Percentiles rank a stretch among this genome's conserved stretches.
Evolutionary conservation across 2,329 filamentous ascomycete species (phyloP).

Genomic region (Apiospora pterosperma): DNA sequence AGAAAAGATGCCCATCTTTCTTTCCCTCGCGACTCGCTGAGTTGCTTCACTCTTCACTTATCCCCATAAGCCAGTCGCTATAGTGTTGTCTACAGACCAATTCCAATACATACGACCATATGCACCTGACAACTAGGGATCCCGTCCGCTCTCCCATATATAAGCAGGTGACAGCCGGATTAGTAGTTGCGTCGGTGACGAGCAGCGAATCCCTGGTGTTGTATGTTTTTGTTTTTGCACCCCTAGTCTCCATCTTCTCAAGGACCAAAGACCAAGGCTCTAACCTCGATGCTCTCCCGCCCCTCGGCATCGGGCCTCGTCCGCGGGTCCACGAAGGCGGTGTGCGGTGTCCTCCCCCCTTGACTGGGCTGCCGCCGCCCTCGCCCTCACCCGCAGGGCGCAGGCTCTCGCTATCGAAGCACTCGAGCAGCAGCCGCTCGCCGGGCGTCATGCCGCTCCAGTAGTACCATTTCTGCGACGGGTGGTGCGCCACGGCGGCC

Average conservation of each 20-base stretch:
- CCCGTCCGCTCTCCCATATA: no score
- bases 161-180: no score
- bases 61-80: no score
- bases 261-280: slow-evolving; percentile 76
- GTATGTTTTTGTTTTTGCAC: no score
- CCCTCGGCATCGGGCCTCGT: slow-evolving; percentile 66
- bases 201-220: no score
- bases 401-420: slow-evolving; percentile 64
- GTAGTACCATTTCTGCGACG: slow-evolving; percentile 72
- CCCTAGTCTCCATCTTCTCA: slow-evolving; percentile 23
- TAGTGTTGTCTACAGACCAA: no score
- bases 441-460: slow-evolving; percentile 72
- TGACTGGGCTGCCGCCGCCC: slow-evolving; percentile 40
- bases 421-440: slow-evolving; percentile 75
- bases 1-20: not conserved
- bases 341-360: slow-evolving; percentile 64
- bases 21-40: not conserved
- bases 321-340: slow-evolving; percentile 74
- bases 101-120: no score
- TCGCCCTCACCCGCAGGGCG: no score
- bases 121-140: no score
- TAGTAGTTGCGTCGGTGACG: no score
- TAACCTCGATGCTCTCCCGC: slow-evolving; percentile 86
- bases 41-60: not conserved
- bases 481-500: slow-evolving; percentile 61